Conservation (phyloP, 306 rosid species). For the Sindora glabra region DNA sequence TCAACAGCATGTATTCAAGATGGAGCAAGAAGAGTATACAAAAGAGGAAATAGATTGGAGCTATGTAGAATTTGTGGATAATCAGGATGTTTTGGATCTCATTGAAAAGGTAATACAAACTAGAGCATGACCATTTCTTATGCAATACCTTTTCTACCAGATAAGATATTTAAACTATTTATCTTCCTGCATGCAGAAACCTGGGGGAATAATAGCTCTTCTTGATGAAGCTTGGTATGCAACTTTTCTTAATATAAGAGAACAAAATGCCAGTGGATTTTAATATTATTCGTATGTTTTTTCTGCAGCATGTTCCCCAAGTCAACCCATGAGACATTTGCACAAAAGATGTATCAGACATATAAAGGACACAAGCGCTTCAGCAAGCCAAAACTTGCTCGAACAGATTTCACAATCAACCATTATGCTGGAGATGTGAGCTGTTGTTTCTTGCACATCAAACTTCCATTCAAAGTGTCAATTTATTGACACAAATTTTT, state of each 20-base stretch:
- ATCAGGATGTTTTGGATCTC: slow-evolving; percentile 87
- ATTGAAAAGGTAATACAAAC: slow-evolving; percentile 76
- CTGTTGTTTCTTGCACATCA: not conserved
- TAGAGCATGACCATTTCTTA: not conserved
- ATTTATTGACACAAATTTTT: slow-evolving; percentile 4
- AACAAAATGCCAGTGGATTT: not conserved
- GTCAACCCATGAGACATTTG: slow-evolving; percentile 86
- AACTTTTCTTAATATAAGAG: slow-evolving; percentile 12
- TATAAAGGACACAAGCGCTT: slow-evolving; percentile 77
- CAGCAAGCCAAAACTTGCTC: slow-evolving; percentile 82
- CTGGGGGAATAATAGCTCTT: slow-evolving; percentile 88
- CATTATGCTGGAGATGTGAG: slow-evolving; percentile 92
- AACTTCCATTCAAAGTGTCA: not conserved
- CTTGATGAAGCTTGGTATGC: slow-evolving; percentile 91
- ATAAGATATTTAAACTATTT: slow-evolving; percentile 5
- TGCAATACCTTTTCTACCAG: not conserved
- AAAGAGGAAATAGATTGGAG: slow-evolving; percentile 86
- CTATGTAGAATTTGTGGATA: slow-evolving; percentile 82
- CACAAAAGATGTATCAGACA: slow-evolving; percentile 88
- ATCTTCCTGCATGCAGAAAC: slow-evolving; percentile 54
- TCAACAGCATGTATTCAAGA: slow-evolving; percentile 83
- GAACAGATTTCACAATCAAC: slow-evolving; percentile 70
- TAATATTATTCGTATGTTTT: not conserved
- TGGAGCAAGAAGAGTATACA: slow-evolving; percentile 96
- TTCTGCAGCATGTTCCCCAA: slow-evolving; percentile 83